Percentiles rank a stretch among this genome's conserved stretches.
These are phyloP conservation scores for Pythium dissotocum DNA, from an alignment of 352 stramenopile species.

Conservation along the genomic window DNA sequence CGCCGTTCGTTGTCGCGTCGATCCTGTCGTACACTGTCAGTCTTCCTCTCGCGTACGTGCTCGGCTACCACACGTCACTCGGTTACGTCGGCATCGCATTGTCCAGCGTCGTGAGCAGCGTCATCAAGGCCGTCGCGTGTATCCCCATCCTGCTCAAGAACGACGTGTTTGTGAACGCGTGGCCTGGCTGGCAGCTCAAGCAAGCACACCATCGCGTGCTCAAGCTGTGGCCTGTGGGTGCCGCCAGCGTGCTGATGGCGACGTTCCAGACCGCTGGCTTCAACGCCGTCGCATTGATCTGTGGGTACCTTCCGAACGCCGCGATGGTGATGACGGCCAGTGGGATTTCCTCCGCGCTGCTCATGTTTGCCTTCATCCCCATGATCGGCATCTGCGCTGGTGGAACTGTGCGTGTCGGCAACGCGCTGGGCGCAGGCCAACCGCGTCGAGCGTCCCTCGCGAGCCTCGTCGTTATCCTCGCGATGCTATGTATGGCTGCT, in stretches of 20 bases:
- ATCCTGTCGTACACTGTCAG: constrained; percentile 28
- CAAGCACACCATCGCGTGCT: constrained; percentile 22
- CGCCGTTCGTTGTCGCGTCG: constrained; percentile 30
- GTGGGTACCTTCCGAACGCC: constrained; percentile 53
- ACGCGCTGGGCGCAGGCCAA: constrained; percentile 33
- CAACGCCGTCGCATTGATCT: constrained; percentile 42
- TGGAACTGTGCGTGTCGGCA: constrained; percentile 35
- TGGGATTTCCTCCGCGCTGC: constrained; percentile 46
- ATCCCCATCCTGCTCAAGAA: constrained; percentile 30
- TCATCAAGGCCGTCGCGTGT: constrained; percentile 32
- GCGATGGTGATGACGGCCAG: constrained; percentile 49
- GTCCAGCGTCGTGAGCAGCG: constrained; percentile 26
- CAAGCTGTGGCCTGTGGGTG: constrained; percentile 27
- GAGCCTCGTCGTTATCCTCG: constrained; percentile 17
- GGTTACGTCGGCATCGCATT: constrained; percentile 41
- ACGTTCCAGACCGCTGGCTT: constrained; percentile 49
- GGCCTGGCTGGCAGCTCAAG: constrained; percentile 31
- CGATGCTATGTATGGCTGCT: constrained; percentile 1
- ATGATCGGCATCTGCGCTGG: constrained; percentile 25
- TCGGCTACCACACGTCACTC: constrained; percentile 39
- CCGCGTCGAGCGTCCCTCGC: constrained; percentile 23
- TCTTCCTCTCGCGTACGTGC: constrained; percentile 30
- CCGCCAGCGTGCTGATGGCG: constrained; percentile 51
- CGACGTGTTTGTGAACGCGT: constrained; percentile 21
- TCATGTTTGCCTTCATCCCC: constrained; percentile 30